Conservation (phyloP, 2,329 filamentous ascomycete genomes). For the Coniella vitis region DNA sequence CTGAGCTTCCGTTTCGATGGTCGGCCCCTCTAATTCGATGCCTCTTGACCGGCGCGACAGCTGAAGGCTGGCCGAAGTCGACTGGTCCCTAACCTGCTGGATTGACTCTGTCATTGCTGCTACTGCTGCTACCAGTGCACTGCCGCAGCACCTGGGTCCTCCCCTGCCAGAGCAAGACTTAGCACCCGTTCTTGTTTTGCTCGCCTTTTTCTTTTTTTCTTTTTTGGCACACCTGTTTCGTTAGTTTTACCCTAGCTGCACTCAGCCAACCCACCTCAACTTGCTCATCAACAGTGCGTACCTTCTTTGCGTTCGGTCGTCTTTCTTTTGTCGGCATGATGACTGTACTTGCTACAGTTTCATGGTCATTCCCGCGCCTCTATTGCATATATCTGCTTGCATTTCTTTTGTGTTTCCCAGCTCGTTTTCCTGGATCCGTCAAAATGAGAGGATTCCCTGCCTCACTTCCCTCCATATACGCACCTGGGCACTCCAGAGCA, state of each 20-base stretch:
- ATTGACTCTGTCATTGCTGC: neutral
- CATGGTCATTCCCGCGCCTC: too few species aligned
- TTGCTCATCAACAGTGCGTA: neutral
- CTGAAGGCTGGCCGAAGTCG: conserved; percentile 9
- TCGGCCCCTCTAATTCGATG: conserved; percentile 3
- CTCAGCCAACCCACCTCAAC: neutral
- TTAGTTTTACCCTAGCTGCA: neutral
- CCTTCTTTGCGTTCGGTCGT: neutral
- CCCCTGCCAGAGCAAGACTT: too few species aligned
- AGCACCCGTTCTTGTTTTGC: neutral
- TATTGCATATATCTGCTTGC: too few species aligned
- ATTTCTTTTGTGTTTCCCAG: too few species aligned
- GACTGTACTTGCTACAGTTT: too few species aligned
- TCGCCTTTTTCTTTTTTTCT: neutral
- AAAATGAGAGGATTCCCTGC: too few species aligned
- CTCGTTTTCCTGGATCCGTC: too few species aligned
- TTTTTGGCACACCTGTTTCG: neutral
- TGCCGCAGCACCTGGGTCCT: neutral
- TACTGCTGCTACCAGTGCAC: neutral
- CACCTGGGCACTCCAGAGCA: too few species aligned
- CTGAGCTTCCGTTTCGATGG: conserved; percentile 7
- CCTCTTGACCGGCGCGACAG: conserved; percentile 6
- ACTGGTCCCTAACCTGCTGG: neutral
- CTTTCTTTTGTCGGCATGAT: neutral
- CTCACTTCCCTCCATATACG: too few species aligned